These are phyloP conservation scores for Saksenaea oblongispora DNA, from an alignment of 371 early-diverging fungal species.

Conservation along the genomic window DNA sequence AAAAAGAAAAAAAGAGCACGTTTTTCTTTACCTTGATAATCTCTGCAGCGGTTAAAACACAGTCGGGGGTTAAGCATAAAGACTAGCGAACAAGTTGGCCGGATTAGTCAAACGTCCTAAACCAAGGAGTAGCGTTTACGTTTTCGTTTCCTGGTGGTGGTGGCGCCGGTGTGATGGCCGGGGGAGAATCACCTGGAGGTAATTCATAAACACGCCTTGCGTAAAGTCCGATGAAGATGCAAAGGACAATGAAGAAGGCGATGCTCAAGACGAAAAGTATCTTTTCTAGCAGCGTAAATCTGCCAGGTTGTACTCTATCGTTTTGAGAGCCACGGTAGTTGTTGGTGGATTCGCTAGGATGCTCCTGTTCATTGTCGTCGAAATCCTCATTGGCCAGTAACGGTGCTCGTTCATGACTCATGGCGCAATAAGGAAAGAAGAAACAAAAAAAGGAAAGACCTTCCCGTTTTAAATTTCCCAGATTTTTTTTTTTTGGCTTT, in stretches of 20 bases:
- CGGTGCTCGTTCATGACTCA: constrained; percentile 38
- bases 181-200: constrained; percentile 9
- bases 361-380: not conserved
- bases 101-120: not conserved
- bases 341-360: not conserved
- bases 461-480: not conserved
- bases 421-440: constrained; percentile 7
- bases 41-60: constrained; percentile 59
- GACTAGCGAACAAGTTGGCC: constrained; percentile 25
- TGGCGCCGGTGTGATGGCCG: not conserved
- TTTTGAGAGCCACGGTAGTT: not conserved
- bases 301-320: constrained; percentile 18
- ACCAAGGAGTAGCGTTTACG: not conserved
- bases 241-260: constrained; percentile 34
- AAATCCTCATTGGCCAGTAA: constrained; percentile 15
- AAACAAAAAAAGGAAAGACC: not conserved
- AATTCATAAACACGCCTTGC: constrained; percentile 34
- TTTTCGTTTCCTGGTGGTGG: not conserved
- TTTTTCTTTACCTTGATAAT: constrained; percentile 39
- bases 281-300: constrained; percentile 40
- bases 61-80: constrained; percentile 56
- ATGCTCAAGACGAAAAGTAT: constrained; percentile 28
- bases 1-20: not conserved
- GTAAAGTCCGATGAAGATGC: constrained; percentile 42
- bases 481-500: constrained; percentile 5